Conservation (phyloP, 108 stramenopile species). For the Schizochytrium sp. region DNA sequence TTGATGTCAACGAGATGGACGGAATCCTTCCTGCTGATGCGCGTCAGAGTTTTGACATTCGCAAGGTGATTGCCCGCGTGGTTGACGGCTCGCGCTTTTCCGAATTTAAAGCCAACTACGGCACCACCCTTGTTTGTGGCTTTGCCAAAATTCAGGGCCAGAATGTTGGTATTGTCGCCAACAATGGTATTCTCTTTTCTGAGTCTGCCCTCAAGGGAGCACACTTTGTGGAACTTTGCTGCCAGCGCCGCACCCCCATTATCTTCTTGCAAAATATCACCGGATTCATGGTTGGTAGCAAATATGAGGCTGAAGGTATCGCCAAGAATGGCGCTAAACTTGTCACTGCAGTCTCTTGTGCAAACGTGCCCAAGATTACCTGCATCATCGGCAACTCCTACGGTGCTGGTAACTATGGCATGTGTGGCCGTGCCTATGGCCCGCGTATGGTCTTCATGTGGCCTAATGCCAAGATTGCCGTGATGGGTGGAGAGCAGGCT, state of each 20-base stretch:
- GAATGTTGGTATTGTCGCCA: constrained; percentile 94
- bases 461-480: constrained; percentile 94
- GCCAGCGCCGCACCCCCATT: constrained; percentile 93
- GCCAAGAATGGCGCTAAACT: constrained; percentile 94
- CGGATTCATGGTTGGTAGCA: constrained; percentile 97
- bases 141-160: constrained; percentile 93
- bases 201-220: constrained; percentile 91
- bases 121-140: constrained; percentile 93
- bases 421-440: constrained; percentile 94
- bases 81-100: constrained; percentile 95
- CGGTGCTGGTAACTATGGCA: constrained; percentile 93
- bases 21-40: constrained; percentile 90
- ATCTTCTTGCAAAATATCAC: constrained; percentile 98
- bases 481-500: constrained; percentile 99
- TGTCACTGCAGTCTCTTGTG: constrained; percentile 93
- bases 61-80: constrained; percentile 90
- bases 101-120: constrained; percentile 96
- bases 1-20: constrained; percentile 85
- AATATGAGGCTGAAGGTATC: constrained; percentile 95
- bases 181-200: constrained; percentile 96
- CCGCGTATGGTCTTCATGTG: constrained; percentile 97
- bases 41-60: constrained; percentile 94
- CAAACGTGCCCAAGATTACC: constrained; percentile 95
- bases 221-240: constrained; percentile 97
- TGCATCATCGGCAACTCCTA: constrained; percentile 89